Evolutionary conservation across 2,329 filamentous ascomycete species (phyloP).

Genomic region (Ophiostoma sp.): DNA sequence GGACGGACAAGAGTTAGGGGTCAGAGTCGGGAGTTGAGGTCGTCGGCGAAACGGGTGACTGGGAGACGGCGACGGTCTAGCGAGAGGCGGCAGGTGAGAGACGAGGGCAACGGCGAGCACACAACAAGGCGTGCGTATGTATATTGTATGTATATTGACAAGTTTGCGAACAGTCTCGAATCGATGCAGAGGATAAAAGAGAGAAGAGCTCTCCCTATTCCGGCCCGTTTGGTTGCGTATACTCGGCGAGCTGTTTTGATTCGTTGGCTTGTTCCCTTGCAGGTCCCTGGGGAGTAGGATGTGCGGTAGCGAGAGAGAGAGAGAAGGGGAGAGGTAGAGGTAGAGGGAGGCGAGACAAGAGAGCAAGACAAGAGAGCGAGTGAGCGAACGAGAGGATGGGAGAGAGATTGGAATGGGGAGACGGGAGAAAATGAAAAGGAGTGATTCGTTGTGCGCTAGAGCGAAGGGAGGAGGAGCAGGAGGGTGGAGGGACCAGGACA

Average conservation of each 20-base stretch:
- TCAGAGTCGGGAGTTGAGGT: too few species aligned
- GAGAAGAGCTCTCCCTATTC: conserved; percentile 13
- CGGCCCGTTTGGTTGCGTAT: not conserved
- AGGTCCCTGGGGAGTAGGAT: conserved; percentile 10
- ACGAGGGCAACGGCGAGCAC: not conserved
- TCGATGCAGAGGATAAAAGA: not conserved
- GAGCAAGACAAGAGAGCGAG: not conserved
- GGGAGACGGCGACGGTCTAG: too few species aligned
- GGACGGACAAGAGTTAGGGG: not conserved
- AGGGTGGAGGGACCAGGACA: not conserved
- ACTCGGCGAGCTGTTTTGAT: conserved; percentile 4
- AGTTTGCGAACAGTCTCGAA: not conserved
- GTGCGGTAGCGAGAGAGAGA: not conserved
- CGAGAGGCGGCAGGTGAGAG: not conserved
- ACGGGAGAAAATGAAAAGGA: conserved; percentile 17
- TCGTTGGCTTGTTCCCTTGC: conserved; percentile 12
- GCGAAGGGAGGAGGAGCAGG: conserved; percentile 11
- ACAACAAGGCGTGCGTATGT: not conserved
- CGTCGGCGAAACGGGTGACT: too few species aligned
- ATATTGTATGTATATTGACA: conserved; percentile 5
- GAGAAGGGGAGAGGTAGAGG: not conserved
- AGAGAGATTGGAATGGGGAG: conserved; percentile 14
- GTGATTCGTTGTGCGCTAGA: conserved; percentile 19
- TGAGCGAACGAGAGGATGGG: not conserved
- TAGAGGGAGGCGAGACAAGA: not conserved